Evolutionary conservation across 257 asterid genomes (phyloP).

Genomic region (Solanum habrochaites): DNA sequence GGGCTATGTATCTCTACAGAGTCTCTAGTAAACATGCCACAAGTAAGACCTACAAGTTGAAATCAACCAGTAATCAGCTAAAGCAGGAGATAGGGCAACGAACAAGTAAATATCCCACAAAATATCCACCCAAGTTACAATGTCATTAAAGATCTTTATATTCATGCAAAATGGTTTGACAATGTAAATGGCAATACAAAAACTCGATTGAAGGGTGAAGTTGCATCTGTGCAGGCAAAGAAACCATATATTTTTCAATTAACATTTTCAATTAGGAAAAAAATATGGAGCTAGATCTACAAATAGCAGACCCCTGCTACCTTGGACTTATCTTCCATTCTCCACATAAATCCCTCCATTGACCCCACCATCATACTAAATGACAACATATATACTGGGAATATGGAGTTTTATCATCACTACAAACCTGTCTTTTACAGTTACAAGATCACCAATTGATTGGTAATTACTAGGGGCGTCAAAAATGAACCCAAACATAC

Average conservation of each 20-base stretch:
- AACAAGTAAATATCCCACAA: neutral
- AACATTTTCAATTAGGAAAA: neutral
- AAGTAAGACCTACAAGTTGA: constrained; percentile 64
- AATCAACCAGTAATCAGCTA: constrained; percentile 14
- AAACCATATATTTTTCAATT: neutral
- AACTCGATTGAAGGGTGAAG: neutral
- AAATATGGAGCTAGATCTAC: neutral
- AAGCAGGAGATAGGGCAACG: neutral
- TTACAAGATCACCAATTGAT: neutral
- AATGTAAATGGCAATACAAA: neutral
- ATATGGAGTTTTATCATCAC: neutral
- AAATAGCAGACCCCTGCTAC: neutral
- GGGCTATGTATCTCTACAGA: constrained; percentile 58
- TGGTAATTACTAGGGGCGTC: neutral
- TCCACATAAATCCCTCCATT: neutral
- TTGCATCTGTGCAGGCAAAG: neutral
- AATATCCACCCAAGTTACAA: neutral
- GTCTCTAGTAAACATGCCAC: constrained; percentile 60
- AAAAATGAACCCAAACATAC: too few relatives aligned
- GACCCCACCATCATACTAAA: neutral
- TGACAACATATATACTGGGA: neutral
- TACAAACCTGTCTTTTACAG: neutral
- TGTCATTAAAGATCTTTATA: neutral
- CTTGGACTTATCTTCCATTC: neutral
- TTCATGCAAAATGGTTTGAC: neutral